phyloP scores from a whole-genome alignment of 225 moss, liverwort and hornwort species.

The Physcomitrium patens region DNA sequence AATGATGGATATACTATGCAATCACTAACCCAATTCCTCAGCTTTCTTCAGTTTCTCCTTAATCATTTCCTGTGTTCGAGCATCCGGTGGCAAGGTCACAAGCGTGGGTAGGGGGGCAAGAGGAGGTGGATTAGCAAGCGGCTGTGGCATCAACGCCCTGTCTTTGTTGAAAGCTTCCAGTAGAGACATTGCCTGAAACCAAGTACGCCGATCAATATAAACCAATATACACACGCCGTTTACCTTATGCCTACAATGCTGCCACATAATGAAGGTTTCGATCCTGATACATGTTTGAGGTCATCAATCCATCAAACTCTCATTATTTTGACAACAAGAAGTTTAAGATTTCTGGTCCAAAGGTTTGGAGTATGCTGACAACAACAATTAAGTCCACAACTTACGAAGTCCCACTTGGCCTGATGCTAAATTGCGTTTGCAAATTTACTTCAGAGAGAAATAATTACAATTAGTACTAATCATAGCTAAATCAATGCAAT shows the following conservation, averaged over 20 bases:
- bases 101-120: conserved; percentile 76
- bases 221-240: not conserved
- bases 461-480: not conserved
- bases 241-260: not conserved
- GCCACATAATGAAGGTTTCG: not conserved
- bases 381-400: conserved; percentile 1
- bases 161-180: conserved; percentile 87
- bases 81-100: conserved; percentile 69
- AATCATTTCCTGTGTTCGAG: conserved; percentile 86
- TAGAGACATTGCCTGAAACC: conserved; percentile 74
- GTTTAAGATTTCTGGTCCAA: not conserved
- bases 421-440: not conserved
- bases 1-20: not conserved
- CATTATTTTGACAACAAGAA: not conserved
- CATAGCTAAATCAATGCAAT: not conserved
- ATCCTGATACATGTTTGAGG: not conserved
- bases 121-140: conserved; percentile 80
- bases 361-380: not conserved
- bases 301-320: not conserved
- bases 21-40: conserved; percentile 72
- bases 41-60: conserved; percentile 87
- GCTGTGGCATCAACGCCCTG: conserved; percentile 80
- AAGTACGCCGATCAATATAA: not conserved
- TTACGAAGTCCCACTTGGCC: not conserved
- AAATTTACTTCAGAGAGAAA: not conserved